A percentile compares a stretch with the other conserved stretches of the same genome.
phyloP scores from a whole-genome alignment of 345 rosid genomes.

The Citrus cavaleriei region DNA sequence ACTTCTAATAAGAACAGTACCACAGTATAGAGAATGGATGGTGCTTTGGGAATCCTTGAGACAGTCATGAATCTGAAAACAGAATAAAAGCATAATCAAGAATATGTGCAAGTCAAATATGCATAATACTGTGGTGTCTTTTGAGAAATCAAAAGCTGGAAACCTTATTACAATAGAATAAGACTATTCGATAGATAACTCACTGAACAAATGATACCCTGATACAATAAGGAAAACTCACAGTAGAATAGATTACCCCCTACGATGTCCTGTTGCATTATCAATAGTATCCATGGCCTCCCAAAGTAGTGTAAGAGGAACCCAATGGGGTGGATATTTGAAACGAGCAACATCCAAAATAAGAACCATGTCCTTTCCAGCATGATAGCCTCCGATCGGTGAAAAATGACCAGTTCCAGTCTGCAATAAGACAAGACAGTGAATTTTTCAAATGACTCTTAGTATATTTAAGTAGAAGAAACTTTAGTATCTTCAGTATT shows the following conservation, averaged over 20 bases:
- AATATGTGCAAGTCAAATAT: too few species aligned
- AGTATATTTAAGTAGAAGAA: background rate
- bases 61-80: constrained; percentile 23
- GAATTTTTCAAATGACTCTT: background rate
- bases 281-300: constrained; percentile 34
- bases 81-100: background rate
- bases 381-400: constrained; percentile 40
- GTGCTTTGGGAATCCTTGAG: constrained; percentile 16
- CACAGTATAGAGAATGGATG: constrained; percentile 16
- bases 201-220: background rate
- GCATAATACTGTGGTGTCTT: background rate
- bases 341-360: constrained; percentile 42
- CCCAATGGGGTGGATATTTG: constrained; percentile 42
- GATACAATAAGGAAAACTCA: background rate
- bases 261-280: constrained; percentile 20
- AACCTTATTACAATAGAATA: background rate
- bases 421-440: constrained; percentile 9
- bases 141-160: background rate
- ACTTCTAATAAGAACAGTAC: constrained; percentile 1
- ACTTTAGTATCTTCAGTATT: background rate
- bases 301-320: constrained; percentile 42
- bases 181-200: background rate
- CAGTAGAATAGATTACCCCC: constrained; percentile 19
- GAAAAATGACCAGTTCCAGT: constrained; percentile 41
- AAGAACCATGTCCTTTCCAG: constrained; percentile 31